A percentile compares a stretch with the other conserved stretches of the same genome.
These are phyloP conservation scores for Candida insectorum DNA, from an alignment of 805 yeast species.

Conservation along the genomic window DNA sequence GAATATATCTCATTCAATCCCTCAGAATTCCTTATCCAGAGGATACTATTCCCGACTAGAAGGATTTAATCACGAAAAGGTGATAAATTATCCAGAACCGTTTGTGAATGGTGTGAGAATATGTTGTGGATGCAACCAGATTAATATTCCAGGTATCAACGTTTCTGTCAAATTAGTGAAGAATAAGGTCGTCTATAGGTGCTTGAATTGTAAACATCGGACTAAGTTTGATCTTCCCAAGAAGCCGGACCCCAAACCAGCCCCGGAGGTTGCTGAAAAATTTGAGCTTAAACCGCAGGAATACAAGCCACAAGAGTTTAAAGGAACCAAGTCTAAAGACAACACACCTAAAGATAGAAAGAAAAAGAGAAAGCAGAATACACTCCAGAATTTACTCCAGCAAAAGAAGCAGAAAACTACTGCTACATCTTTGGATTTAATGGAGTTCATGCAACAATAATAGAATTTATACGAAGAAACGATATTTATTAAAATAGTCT, in stretches of 20 bases:
- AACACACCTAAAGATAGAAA: conserved; percentile 30
- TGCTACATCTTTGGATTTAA: conserved; percentile 37
- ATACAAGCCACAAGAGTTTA: not conserved
- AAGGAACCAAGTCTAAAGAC: conserved; percentile 17
- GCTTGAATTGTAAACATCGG: conserved; percentile 14
- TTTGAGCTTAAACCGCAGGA: not conserved
- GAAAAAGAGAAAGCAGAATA: conserved; percentile 46
- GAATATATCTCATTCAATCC: conserved; percentile 26
- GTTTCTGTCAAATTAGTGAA: conserved; percentile 2
- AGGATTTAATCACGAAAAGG: conserved; percentile 18
- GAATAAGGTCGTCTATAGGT: conserved; percentile 6
- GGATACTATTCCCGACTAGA: conserved; percentile 21
- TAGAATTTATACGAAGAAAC: too few species aligned
- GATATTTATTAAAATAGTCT: not conserved
- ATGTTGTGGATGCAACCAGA: conserved; percentile 30
- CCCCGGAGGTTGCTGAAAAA: not conserved
- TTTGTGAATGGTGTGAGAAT: conserved; percentile 18
- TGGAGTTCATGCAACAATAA: conserved; percentile 44
- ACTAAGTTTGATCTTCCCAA: conserved; percentile 1
- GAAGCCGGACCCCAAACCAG: not conserved
- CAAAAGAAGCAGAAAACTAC: conserved; percentile 28
- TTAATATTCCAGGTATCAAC: conserved; percentile 29
- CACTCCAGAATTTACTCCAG: conserved; percentile 34
- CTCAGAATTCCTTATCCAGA: conserved; percentile 21
- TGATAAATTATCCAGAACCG: conserved; percentile 26